Evolutionary conservation across 1,284 basidiomycete genomes (phyloP), one percentile per base, ranked within the genome.

Genomic region (Pseudozyma sp.): DNA sequence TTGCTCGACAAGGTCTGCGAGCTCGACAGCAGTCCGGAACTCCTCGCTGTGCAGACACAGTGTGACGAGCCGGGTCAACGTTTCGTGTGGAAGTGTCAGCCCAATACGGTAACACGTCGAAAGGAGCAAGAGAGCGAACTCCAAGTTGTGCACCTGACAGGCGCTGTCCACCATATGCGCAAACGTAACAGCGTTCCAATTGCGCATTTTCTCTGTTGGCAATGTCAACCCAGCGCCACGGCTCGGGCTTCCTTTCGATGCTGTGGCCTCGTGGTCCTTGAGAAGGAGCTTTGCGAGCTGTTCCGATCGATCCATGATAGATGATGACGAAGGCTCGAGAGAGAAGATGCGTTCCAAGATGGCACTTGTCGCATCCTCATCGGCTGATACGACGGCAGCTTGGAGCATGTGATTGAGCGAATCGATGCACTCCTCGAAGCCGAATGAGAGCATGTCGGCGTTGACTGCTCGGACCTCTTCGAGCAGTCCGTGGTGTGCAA

Each of bases 161-260:
- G 77, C 78, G 31, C 64, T 56, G 5, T 68, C 59, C 14, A 82
- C 25, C 48, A 80, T 48, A 19, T 66, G 68, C 21, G 67, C 56
- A 45, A 76, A 78, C 2, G 79, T 82, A 8, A 59, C 36, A 2
- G 68, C 53, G n/a, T 76, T 77, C 77, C 77, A 81, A 18, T 77
- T 74, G 39, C 60, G 60, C 48, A 48, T 61, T 40, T 49, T 55
- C 18, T 63, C 42, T 8, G 44, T 5, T 35, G 72, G 59, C n/a
- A 75, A 21, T 1, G 51, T 59, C 42, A 64, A 19, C 1, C 36
- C 49, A 13, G 40, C 11, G n/a, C 25, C n/a, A 19, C 14, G 44
- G 36, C 18, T 19, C 10, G 52, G 25, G 10, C 36, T 57, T 31
- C 25, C 25, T n/a, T 48, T 13, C 1, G 36, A 21, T 10, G 25